Evolutionary conservation across 1,284 basidiomycete genomes (phyloP).

Genomic region (Volvariella surrecta): DNA sequence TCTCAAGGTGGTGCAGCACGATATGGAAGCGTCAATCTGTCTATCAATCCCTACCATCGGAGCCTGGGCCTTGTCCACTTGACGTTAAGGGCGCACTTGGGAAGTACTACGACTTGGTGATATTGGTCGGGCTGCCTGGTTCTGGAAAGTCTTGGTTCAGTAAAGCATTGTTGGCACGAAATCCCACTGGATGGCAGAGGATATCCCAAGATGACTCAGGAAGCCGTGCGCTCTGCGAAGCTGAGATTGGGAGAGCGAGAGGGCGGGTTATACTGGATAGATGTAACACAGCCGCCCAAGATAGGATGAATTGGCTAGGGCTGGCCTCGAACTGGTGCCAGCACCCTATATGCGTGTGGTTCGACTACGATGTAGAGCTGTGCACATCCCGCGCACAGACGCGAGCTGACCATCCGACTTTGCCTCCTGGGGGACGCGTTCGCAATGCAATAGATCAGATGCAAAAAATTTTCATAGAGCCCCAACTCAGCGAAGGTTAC

Average conservation of each 20-base stretch:
- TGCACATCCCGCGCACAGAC: conserved; percentile 46
- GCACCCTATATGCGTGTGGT: conserved; percentile 42
- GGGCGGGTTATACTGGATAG: conserved; percentile 42
- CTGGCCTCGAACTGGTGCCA: conserved; percentile 39
- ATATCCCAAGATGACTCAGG: conserved; percentile 52
- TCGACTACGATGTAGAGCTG: conserved; percentile 42
- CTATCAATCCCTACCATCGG: conserved; percentile 36
- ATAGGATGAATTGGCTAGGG: conserved; percentile 39
- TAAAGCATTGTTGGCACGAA: conserved; percentile 33
- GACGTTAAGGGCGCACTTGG: conserved; percentile 33
- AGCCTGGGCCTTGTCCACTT: conserved; percentile 38
- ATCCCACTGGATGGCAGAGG: conserved; percentile 30
- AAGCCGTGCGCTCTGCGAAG: conserved; percentile 40
- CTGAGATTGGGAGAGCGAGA: conserved; percentile 31
- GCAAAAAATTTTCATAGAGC: conserved; percentile 33
- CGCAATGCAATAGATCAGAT: conserved; percentile 48
- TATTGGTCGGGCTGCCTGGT: conserved; percentile 52
- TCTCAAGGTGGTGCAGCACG: conserved; percentile 45
- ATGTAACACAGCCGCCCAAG: conserved; percentile 40
- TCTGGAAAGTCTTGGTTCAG: conserved; percentile 54
- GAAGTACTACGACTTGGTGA: conserved; percentile 29
- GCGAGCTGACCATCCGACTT: conserved; percentile 47
- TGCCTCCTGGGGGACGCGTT: conserved; percentile 46
- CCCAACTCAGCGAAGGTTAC: conserved; percentile 43
- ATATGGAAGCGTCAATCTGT: conserved; percentile 50